Conservation (phyloP, 352 stramenopile genomes). For the Phytophthora hybrid region DNA sequence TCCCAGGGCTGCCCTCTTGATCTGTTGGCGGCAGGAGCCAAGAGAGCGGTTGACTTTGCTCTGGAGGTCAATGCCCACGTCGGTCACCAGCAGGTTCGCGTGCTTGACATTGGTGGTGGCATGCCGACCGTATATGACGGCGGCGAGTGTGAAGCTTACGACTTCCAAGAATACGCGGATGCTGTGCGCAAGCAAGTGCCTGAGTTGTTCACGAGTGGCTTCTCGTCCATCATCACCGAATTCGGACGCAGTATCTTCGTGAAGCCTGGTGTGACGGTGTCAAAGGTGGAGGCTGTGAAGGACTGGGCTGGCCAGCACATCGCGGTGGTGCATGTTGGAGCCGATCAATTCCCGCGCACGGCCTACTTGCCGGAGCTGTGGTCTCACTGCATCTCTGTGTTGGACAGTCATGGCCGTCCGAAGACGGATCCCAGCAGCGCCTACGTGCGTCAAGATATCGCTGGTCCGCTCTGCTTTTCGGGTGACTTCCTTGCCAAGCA, state of each 20-base stretch:
- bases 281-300: slow-evolving; percentile 91
- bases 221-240: slow-evolving; percentile 91
- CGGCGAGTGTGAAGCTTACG: slow-evolving; percentile 66
- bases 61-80: slow-evolving; percentile 74
- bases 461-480: slow-evolving; percentile 93
- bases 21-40: slow-evolving; percentile 81
- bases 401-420: slow-evolving; percentile 54
- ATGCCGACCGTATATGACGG: slow-evolving; percentile 90
- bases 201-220: slow-evolving; percentile 85
- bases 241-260: slow-evolving; percentile 90
- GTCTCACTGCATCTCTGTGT: slow-evolving; percentile 86
- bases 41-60: slow-evolving; percentile 81
- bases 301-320: slow-evolving; percentile 82
- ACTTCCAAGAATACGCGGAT: slow-evolving; percentile 86
- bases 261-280: slow-evolving; percentile 89
- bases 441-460: slow-evolving; percentile 87
- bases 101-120: slow-evolving; percentile 93
- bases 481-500: slow-evolving; percentile 91
- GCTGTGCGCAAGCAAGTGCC: slow-evolving; percentile 73
- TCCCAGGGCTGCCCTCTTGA: slow-evolving; percentile 89
- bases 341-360: slow-evolving; percentile 91
- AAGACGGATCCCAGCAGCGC: slow-evolving; percentile 46
- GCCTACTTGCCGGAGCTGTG: slow-evolving; percentile 88
- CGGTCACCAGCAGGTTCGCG: slow-evolving; percentile 66
- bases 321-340: slow-evolving; percentile 89